phyloP scores from a whole-genome alignment of 1,139 yeast species.

The Petasospora rhodanensis region DNA sequence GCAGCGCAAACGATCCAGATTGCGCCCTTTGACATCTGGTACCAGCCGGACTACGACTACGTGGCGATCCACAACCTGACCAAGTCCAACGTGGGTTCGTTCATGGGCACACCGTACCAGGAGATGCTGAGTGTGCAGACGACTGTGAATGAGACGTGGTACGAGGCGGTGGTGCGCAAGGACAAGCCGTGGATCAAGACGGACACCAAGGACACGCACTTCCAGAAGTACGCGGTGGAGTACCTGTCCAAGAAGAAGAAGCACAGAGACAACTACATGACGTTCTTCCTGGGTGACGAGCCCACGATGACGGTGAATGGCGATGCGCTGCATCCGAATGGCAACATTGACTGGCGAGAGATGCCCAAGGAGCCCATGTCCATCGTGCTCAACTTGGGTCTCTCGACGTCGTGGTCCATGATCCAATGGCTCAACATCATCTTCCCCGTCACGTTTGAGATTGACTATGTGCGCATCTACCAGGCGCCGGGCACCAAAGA shows the following conservation, averaged over 20 bases:
- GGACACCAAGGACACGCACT: slow-evolving; percentile 26
- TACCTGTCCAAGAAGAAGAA: slow-evolving; percentile 54
- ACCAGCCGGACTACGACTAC: slow-evolving; percentile 72
- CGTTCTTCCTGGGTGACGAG: slow-evolving; percentile 75
- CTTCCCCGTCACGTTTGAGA: slow-evolving; percentile 64
- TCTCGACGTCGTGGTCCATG: slow-evolving; percentile 79
- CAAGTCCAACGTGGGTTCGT: slow-evolving; percentile 66
- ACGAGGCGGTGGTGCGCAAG: slow-evolving; percentile 48
- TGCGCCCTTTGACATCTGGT: slow-evolving; percentile 88
- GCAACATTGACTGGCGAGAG: slow-evolving; percentile 72
- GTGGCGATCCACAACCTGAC: slow-evolving; percentile 57
- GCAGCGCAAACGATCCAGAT: slow-evolving; percentile 81
- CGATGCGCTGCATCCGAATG: slow-evolving; percentile 70
- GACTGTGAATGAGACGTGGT: slow-evolving; percentile 71
- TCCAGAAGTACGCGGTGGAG: slow-evolving; percentile 76
- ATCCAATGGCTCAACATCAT: slow-evolving; percentile 68
- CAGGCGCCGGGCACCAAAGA: slow-evolving; percentile 54
- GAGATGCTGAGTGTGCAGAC: slow-evolving; percentile 79
- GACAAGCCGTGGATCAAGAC: neutral
- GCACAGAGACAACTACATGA: slow-evolving; percentile 55
- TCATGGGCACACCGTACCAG: slow-evolving; percentile 81
- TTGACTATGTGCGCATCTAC: slow-evolving; percentile 76
- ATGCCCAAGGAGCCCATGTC: slow-evolving; percentile 87
- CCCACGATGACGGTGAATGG: slow-evolving; percentile 63
- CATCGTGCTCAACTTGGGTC: slow-evolving; percentile 69